Evolutionary conservation across 352 stramenopile genomes (phyloP), one percentile per base, ranked within the genome.

Genomic region (Globisporangium abappressorium): DNA sequence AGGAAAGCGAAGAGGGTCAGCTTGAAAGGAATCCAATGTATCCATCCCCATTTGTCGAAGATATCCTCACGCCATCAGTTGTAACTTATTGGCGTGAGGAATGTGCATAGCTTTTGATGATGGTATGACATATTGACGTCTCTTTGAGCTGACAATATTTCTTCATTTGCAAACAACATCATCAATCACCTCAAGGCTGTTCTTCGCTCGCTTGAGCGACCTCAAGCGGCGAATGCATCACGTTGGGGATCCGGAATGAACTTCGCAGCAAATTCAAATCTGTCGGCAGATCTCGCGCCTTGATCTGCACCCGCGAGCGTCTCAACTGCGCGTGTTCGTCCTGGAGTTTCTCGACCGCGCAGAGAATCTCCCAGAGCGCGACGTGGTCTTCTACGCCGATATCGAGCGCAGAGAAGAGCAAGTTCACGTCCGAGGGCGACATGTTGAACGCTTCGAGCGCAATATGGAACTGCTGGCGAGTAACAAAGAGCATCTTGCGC

Each of bases 371-470:
- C 77, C 76, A 91, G 59, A 91, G 57, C 11, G 69, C 61, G 5
- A 88, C 79, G 34, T 62, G 59, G 65, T 91, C 81, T n/a, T 71
- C 71, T 1, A 91, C 81, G 30, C 69, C 69, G 41, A 85, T 49
- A 57, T 91, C 83, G 22, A 91, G 65, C 49, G 78, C 75, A 4
- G 83, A 87, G 58, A 84, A 91, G 22, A 91, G 65, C 70, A 79
- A 57, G 60, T 91, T 88, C n/a, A 89, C 78, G 57, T 91, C 83
- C 0, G 64, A 64, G 15, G 74, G 22, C 14, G 70, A 51, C 22
- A 87, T 67, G 22, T 70, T 77, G 61, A 91, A 87, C 30, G 81
- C 61, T 69, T 89, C 81, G 15, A 89, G 69, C 2, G 83, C 81
- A 9, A 87, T 72, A 54, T 89, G 81, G 57, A 87, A 80, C 58